Base-by-base conservation (phyloP, 108 stramenopile species). In the Skeletonema tropicum region DNA sequence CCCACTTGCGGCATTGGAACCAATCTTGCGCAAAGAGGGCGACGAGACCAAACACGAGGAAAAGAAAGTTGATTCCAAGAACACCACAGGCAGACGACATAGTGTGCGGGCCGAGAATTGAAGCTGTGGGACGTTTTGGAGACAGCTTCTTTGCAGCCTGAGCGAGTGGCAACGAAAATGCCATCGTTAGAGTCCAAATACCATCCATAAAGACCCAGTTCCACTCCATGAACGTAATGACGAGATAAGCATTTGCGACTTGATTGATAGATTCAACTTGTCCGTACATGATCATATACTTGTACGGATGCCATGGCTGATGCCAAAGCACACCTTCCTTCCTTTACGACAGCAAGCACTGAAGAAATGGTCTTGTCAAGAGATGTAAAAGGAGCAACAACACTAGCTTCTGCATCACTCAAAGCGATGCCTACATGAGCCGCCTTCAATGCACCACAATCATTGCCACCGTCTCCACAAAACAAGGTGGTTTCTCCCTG, bases 211-310 rank as follows among this genome's bases (percentile, higher is more conserved):
- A 82, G 10, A 82, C 71, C 77, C 71, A 65, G 33, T 42, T 21
- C 84, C 80, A 89, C 63, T 89, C 91, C 5, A 83, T 59, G 48
- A 88, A 85, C 4, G 83, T 88, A 14, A 89, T 76, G 25, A 42
- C 32, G 19, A 88, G 67, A 49, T 85, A 86, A 7, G 86, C 88
- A 52, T 66, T 82, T 13, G 78, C 79, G n/a, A 86, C 71, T 67
- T 91, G 84, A 36, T 77, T 74, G 69, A 86, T 67, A 21, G 83
- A 70, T 31, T 83, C 85, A n/a, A 92, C 64, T 71, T 92, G 92
- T 17, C 92, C 92, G 70, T 90, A 92, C 83, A 90, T 88, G 12
- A 92, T 85, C 73, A 85, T 77, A 63, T 82, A 92, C 52, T 86
- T 89, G 84, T 88, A 92, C 2, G n/a, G 61, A 48, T 15, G 86